Evolutionary conservation across 495 filamentous ascomycete genomes (phyloP), one percentile per base, ranked within the genome.

Genomic region (Neurospora cerealis): DNA sequence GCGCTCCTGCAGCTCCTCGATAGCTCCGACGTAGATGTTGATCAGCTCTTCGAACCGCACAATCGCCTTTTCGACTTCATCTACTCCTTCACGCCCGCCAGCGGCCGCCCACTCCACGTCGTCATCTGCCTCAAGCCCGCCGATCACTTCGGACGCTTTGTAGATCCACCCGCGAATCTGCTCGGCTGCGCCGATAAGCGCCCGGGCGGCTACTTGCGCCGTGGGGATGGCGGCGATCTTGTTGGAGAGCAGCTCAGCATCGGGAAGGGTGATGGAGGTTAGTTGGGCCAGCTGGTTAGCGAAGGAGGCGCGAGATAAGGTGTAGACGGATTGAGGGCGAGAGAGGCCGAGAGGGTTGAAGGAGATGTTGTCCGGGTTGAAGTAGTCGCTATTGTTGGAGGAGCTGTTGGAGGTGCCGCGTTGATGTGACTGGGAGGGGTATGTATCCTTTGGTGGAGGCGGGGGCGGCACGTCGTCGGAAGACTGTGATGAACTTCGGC

Each of bases 71-170:
- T 98, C 95, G 2, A 98, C 93, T 69, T 95, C 94, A 40, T 91
- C 93, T 60, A 98, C 85, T 10, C 93, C 94, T 78, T 97, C 94
- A 74, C 94, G 88, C 4, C 94, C 94, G 69, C 92, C 96, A 17
- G 94, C 94, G 17, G 95, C 95, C 17, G 96, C 94, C 96, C 96
- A 99, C 78, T 97, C 94, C 28, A 98, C 93, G 77, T 99, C 95
- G 82, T 99, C 96, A 74, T 98, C 95, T 17, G 93, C 91, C 80
- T 97, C 93, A 32, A 98, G 82, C 0, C 93, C 93, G 72, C 85
- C 88, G 36, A 99, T 87, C 11, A 97, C 93, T 73, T 96, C 93
- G 0, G 89, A 91, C 1, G 96, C 94, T 79, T 97, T 97, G 74
- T 88, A 87, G 73, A 98, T 95, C 96, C 96, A 98, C 72, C 90